These are phyloP conservation scores for Stephanodiscus triporus DNA, from an alignment of 108 stramenopile species.

Conservation along the genomic window DNA sequence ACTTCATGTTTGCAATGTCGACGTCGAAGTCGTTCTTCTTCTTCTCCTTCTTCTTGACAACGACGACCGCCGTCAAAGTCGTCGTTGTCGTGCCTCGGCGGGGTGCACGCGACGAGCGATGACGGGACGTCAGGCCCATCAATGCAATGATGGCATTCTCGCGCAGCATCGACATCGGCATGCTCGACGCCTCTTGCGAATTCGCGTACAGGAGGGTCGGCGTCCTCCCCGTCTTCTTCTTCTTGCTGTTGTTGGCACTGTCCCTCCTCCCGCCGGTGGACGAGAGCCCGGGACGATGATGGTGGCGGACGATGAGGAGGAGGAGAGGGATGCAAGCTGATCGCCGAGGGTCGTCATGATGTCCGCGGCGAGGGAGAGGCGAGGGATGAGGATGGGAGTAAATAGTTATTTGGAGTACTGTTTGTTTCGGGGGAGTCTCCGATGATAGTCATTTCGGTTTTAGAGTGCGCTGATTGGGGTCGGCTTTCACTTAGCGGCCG, in stretches of 20 bases:
- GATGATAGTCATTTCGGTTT: no score
- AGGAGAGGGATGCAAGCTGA: slow-evolving; percentile 43
- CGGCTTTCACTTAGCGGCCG: no score
- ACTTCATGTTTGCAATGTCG: no score
- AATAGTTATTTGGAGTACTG: no score
- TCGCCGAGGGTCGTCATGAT: slow-evolving; percentile 28
- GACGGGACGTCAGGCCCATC: slow-evolving; percentile 26
- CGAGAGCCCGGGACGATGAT: slow-evolving; percentile 20
- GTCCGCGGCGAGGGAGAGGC: no score
- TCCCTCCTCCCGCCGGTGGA: slow-evolving; percentile 73
- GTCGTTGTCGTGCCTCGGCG: no score
- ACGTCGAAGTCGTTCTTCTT: background rate
- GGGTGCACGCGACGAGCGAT: no score
- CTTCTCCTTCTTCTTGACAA: no score
- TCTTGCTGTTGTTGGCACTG: no score
- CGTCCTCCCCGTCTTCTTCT: slow-evolving; percentile 21
- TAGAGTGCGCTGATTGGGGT: no score
- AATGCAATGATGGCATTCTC: slow-evolving; percentile 65
- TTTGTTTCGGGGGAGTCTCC: no score
- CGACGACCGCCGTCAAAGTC: background rate
- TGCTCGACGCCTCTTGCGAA: slow-evolving; percentile 64
- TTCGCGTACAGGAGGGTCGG: slow-evolving; percentile 70
- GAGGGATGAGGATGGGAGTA: no score
- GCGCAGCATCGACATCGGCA: slow-evolving; percentile 60
- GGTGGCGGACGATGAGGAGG: slow-evolving; percentile 12